A percentile compares a stretch with the other conserved stretches of the same genome.
Conservation (phyloP, 1,139 yeast genomes). For the Blastobotrys capitulatus region DNA sequence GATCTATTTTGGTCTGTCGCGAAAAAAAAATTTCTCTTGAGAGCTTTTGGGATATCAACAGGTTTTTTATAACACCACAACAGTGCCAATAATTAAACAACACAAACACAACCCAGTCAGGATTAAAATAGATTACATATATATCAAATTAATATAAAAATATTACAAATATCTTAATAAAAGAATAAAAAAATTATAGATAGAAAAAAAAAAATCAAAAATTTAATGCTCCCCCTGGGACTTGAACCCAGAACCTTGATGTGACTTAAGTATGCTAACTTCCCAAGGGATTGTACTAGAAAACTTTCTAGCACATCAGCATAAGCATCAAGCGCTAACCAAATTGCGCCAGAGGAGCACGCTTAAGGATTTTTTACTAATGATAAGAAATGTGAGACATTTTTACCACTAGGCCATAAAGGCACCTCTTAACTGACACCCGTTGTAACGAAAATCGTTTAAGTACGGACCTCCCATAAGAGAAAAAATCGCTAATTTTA, state of each 20-base stretch:
- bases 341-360: conserved; percentile 5
- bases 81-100: too few species aligned
- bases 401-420: not conserved
- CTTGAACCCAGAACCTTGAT: conserved; percentile 5
- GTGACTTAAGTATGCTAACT: conserved; percentile 1
- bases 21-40: too few species aligned
- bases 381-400: not conserved
- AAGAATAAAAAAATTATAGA: not conserved
- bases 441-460: not conserved
- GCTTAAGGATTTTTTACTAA: not conserved
- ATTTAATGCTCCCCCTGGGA: conserved; percentile 4
- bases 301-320: not conserved
- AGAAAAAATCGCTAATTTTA: not conserved
- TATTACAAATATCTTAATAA: not conserved
- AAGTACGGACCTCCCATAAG: not conserved
- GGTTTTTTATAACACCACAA: too few species aligned
- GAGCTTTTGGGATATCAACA: too few species aligned
- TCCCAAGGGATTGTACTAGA: not conserved
- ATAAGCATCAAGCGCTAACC: conserved; percentile 6
- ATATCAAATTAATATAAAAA: not conserved
- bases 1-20: too few species aligned
- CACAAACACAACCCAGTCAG: too few species aligned
- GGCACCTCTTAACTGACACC: not conserved
- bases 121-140: not conserved
- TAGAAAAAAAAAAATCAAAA: not conserved